Base-by-base conservation (phyloP, 306 rosid species). In the Pterocarpus macrocarpus region DNA sequence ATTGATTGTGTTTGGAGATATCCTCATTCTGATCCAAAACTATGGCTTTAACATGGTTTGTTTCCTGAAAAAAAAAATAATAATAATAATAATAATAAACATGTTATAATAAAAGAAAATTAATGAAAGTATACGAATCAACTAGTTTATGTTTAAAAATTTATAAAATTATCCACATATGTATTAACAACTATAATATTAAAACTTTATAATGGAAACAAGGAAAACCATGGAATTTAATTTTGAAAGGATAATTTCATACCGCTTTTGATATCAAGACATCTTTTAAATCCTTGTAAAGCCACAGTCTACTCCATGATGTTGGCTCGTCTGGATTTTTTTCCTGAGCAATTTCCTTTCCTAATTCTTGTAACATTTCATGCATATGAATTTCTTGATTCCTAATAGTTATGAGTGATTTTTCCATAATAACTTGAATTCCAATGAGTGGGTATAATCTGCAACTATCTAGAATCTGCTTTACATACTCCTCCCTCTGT, bases 361-460 rank as follows among this genome's bases (percentile, higher is more conserved):
- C 83, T 7, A 79, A 70, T 4, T 79, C 71, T 70, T 59, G 83
- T 43, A 70, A 14, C 77, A 71, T 44, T 3, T 67, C 38, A 47
- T 83, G 86, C 83, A 78, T 80, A 7, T 14, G 73, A 80, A 80
- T 61, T 79, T 79, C 71, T 5, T 58, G 43, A 28, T 78, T 30
- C 58, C 14, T 28, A 56, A 77, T 66, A 2, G 43, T 38, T 28
- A 83, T 58, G 13, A 83, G 44, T 35, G 87, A 83, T 0, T 43
- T 22, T 22, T 22, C 28, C 28, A 22, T 22, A 22, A 22, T 22
- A 22, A 22, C 28, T 22, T 22, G 28, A 22, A 22, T 22, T 22
- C 28, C 28, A 22, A 22, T 22, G 28, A 22, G 28, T 22, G 28
- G 28, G 28, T 22, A 22, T 1, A 5, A 6, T 0, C 28, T 22